Evolutionary conservation across 2,329 filamentous ascomycete genomes (phyloP).

Genomic region (Malbranchea cinnamomea): DNA sequence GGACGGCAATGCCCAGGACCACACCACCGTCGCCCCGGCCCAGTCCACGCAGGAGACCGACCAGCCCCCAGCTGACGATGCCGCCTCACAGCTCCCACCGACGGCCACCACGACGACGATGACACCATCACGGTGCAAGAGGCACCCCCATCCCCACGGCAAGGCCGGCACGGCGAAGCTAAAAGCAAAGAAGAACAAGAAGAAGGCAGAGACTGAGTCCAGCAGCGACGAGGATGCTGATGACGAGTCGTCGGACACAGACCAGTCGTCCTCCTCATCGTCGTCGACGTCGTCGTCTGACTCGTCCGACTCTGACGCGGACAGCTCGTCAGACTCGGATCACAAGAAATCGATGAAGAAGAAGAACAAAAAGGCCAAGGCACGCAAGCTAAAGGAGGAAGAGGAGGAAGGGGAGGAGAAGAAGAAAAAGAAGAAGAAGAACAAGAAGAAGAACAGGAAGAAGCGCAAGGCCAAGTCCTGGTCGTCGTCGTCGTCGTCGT

Average conservation of each 20-base stretch:
- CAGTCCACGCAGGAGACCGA: slow-evolving; percentile 15
- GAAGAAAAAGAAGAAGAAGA: slow-evolving; percentile 3
- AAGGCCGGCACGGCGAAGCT: slow-evolving; percentile 8
- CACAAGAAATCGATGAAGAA: slow-evolving; percentile 8
- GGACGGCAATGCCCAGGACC: slow-evolving; percentile 12
- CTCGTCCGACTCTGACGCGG: slow-evolving; percentile 5
- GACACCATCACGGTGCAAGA: no score
- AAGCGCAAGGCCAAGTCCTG: slow-evolving; percentile 1
- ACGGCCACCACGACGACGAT: slow-evolving; percentile 13
- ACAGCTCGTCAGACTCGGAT: slow-evolving; percentile 6
- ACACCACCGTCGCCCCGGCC: slow-evolving; percentile 13
- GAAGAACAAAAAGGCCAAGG: slow-evolving; percentile 7
- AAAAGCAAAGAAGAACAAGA: slow-evolving; percentile 15
- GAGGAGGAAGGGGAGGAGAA: slow-evolving; percentile 8
- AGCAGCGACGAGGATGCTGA: slow-evolving; percentile 12
- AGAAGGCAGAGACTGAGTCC: slow-evolving; percentile 12
- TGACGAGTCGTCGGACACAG: slow-evolving; percentile 1
- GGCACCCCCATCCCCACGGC: slow-evolving; percentile 15
- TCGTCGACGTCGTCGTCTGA: slow-evolving; percentile 4
- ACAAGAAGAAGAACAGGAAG: slow-evolving; percentile 5
- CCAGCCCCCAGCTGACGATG: no score
- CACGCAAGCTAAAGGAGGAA: slow-evolving; percentile 4
- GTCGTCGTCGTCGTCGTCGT: no score
- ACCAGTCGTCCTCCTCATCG: slow-evolving; percentile 2
- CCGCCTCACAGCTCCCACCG: no score